phyloP scores from a whole-genome alignment of 1,284 basidiomycete species.

The Melampsora larici-populina region DNA sequence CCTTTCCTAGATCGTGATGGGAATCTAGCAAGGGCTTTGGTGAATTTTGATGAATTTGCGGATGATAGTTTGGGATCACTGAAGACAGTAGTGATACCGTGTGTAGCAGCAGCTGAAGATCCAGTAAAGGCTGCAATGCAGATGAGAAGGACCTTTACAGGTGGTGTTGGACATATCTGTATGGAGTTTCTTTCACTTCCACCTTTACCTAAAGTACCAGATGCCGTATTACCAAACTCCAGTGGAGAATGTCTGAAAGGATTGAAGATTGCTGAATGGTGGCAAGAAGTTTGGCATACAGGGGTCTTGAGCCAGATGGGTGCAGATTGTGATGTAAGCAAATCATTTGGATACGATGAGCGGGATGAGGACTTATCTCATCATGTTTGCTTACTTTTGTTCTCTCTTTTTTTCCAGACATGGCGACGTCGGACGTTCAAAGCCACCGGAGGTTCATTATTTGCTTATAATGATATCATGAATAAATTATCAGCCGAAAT shows the following conservation, averaged over 20 bases:
- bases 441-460: constrained; percentile 38
- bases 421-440: constrained; percentile 41
- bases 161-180: constrained; percentile 31
- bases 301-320: constrained; percentile 41
- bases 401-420: constrained; percentile 10
- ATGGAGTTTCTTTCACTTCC: constrained; percentile 33
- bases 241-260: constrained; percentile 42
- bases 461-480: constrained; percentile 43
- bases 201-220: constrained; percentile 37
- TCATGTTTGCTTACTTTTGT: background rate
- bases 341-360: background rate
- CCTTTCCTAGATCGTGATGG: constrained; percentile 31
- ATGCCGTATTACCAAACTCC: constrained; percentile 33
- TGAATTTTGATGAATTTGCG: constrained; percentile 42
- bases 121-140: constrained; percentile 22
- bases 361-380: no score
- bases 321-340: constrained; percentile 41
- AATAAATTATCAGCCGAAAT: constrained; percentile 41
- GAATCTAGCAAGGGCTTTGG: constrained; percentile 23
- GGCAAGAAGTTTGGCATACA: constrained; percentile 43
- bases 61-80: constrained; percentile 27
- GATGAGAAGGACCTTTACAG: constrained; percentile 15
- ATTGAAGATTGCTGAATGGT: constrained; percentile 39
- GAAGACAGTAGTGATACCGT: constrained; percentile 31
- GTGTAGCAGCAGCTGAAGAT: constrained; percentile 19